Conservation (phyloP, 495 filamentous ascomycete genomes). For the Astrothelium subdiscretum region DNA sequence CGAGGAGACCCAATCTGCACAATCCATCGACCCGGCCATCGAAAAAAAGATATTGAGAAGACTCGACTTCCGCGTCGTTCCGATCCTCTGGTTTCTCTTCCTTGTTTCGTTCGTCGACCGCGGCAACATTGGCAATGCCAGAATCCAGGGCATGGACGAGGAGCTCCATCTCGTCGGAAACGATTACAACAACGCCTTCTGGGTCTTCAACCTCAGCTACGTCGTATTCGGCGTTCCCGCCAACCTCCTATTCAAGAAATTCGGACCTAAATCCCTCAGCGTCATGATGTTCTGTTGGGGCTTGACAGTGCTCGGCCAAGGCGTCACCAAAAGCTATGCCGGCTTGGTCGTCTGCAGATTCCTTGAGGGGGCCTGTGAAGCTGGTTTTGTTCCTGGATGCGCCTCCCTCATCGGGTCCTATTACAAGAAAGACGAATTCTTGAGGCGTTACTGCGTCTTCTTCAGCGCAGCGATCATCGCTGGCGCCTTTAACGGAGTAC, state of each 20-base stretch:
- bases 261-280: not conserved
- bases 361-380: constrained; percentile 14
- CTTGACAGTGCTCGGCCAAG: constrained; percentile 15
- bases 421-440: constrained; percentile 16
- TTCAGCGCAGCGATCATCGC: constrained; percentile 6
- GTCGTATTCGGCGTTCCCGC: constrained; percentile 5
- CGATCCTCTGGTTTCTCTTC: constrained; percentile 8
- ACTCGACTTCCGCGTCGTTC: constrained; percentile 13
- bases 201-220: constrained; percentile 5
- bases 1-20: too few relatives aligned
- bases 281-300: constrained; percentile 11
- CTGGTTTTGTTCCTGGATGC: constrained; percentile 13
- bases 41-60: constrained; percentile 8
- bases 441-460: constrained; percentile 7
- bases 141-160: constrained; percentile 6
- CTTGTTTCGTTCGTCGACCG: constrained; percentile 13
- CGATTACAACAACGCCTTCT: not conserved
- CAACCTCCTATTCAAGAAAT: not conserved
- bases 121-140: constrained; percentile 10
- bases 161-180: constrained; percentile 1
- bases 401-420: constrained; percentile 17
- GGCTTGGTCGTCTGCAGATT: constrained; percentile 12
- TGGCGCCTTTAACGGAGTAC: constrained; percentile 7
- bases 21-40: not conserved
- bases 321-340: constrained; percentile 11